Conservation (phyloP, 2,329 filamentous ascomycete species). For the Plenodomus lindquistii region DNA sequence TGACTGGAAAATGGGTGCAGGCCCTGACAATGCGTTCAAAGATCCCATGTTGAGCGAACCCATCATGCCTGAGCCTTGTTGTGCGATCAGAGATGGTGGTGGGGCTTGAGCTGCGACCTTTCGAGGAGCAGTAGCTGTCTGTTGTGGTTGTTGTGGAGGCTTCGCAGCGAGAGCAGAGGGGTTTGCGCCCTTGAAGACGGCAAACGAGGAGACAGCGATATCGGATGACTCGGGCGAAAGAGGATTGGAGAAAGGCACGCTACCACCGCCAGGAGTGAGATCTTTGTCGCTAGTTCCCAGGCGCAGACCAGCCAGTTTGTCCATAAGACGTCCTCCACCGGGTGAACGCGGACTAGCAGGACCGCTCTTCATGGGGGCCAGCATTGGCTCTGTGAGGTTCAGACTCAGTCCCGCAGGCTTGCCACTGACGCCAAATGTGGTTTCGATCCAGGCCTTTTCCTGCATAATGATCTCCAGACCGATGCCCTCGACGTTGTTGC, state of each 20-base stretch:
- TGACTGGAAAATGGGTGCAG: conserved; percentile 34
- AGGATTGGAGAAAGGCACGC: conserved; percentile 48
- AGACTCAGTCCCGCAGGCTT: conserved; percentile 48
- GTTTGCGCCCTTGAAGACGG: conserved; percentile 58
- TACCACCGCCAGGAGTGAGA: conserved; percentile 53
- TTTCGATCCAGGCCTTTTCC: conserved; percentile 83
- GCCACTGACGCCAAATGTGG: conserved; percentile 70
- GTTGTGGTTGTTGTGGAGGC: conserved; percentile 43
- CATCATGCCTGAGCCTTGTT: conserved; percentile 47
- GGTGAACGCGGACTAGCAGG: conserved; percentile 65
- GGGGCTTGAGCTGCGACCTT: conserved; percentile 39
- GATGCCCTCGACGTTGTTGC: conserved; percentile 76
- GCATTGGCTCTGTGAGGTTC: conserved; percentile 40
- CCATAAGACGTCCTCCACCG: conserved; percentile 69
- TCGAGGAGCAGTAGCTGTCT: conserved; percentile 28
- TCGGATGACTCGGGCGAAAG: conserved; percentile 67
- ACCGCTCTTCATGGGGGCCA: conserved; percentile 52
- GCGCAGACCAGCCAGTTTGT: conserved; percentile 79
- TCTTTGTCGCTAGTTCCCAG: conserved; percentile 73
- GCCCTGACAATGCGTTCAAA: conserved; percentile 49
- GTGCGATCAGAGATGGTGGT: conserved; percentile 45
- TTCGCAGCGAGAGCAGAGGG: conserved; percentile 48
- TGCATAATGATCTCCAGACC: conserved; percentile 81
- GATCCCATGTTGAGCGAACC: conserved; percentile 53
- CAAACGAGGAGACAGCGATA: conserved; percentile 64